These are phyloP conservation scores for Gnomoniopsis sp. DNA, from an alignment of 2,329 filamentous ascomycete genomes.

Conservation along the genomic window DNA sequence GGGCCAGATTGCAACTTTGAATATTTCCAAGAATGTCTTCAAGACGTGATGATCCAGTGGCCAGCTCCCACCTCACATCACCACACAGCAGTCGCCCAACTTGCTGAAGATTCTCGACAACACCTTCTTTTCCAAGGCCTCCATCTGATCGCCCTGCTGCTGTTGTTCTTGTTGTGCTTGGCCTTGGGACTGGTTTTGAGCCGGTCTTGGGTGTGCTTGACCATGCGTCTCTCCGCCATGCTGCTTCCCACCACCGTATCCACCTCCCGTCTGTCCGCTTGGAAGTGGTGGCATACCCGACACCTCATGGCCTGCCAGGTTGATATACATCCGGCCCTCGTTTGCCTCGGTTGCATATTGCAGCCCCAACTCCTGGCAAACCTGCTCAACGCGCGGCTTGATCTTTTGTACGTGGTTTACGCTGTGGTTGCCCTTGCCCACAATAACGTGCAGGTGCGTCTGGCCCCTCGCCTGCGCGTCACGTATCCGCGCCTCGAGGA, in stretches of 20 bases:
- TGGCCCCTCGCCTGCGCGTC: constrained; percentile 72
- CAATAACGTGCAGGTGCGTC: constrained; percentile 87
- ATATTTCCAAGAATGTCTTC: background rate
- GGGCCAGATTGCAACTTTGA: background rate
- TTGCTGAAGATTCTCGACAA: constrained; percentile 60
- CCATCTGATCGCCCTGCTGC: constrained; percentile 50
- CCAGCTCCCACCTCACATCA: constrained; percentile 57
- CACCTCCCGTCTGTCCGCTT: constrained; percentile 41
- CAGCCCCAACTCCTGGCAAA: constrained; percentile 80
- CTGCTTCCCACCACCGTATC: constrained; percentile 34
- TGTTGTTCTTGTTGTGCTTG: constrained; percentile 38
- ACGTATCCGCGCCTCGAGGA: constrained; percentile 80
- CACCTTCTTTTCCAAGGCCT: constrained; percentile 57
- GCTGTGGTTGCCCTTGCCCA: constrained; percentile 92
- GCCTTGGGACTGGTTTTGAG: constrained; percentile 33
- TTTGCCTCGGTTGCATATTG: constrained; percentile 86
- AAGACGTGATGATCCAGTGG: background rate
- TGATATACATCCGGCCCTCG: constrained; percentile 82
- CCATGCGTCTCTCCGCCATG: constrained; percentile 38
- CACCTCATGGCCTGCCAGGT: constrained; percentile 71
- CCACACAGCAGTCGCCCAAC: constrained; percentile 51
- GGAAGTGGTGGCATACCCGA: constrained; percentile 38
- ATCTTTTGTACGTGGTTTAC: constrained; percentile 82
- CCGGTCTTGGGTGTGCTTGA: constrained; percentile 32
- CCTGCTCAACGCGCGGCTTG: constrained; percentile 87